Base-by-base conservation (phyloP, 495 filamentous ascomycete species). In the Cladorrhinum samala region DNA sequence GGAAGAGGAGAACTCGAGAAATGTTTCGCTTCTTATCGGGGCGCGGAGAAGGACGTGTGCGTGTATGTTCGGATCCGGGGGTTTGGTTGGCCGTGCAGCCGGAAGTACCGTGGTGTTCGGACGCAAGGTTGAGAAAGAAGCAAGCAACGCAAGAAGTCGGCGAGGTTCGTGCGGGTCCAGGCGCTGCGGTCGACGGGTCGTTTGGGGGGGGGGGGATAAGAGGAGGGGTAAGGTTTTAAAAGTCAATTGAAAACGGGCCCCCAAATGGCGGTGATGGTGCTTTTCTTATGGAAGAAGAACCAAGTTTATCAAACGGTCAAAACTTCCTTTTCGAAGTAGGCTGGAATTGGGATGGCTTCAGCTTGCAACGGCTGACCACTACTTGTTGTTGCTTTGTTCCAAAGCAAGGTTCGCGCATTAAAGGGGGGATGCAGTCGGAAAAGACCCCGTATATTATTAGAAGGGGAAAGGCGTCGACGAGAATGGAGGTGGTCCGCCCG, bases 391-490 rank as follows among this genome's bases (percentile, higher is more conserved):
- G 39, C 13, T 41, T 14, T 18, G 11, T 14, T n/a, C 7, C 30
- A 37, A 37, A 37, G 14, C 7, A 37, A 14, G 30, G 37, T 39
- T 11, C 2, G 41, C 20, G 41, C 16, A 18, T 43, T 43, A 18
- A 18, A 20, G 20, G 41, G 41, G 37, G 41, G 23, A 13, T 45
- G 42, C 42, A 21, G 19, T 13, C 20, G 16, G 42, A 14, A 19
- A 23, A 11, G 45, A 16, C 23, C 24, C 45, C 24, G 45, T 47
- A 14, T 45, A 45, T 47, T 47, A 47, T 41, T 41, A 18, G 45
- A 47, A 47, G 24, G 45, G 45, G 45, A 47, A 47, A 47, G 45
- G 45, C 45, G 21, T 47, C 25, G 45, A 47, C 45, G 45, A 47
- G 45, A 47, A 47, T 47, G 45, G 45, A n/a, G n/a, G 24, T 47